A percentile compares a stretch with the other conserved stretches of the same genome.
Evolutionary conservation across 148 eudicot species (phyloP).

Genomic region (Vaccinium corymbosum): DNA sequence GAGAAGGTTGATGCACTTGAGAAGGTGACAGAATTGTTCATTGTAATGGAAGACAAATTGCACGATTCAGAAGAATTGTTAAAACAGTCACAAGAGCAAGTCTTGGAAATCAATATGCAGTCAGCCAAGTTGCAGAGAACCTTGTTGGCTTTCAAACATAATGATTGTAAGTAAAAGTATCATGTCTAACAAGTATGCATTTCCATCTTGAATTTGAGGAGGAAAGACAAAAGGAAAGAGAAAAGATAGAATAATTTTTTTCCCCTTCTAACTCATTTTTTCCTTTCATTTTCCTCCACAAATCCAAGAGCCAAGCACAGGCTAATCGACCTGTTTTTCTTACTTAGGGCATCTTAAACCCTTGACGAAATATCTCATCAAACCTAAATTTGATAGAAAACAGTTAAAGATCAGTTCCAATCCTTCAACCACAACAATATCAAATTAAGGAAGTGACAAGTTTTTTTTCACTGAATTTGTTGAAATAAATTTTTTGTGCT

Average conservation of each 20-base stretch:
- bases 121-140: conserved; percentile 48
- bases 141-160: conserved; percentile 31
- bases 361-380: neutral
- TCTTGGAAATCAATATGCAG: conserved; percentile 59
- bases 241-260: too few species aligned
- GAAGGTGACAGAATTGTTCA: conserved; percentile 35
- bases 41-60: conserved; percentile 39
- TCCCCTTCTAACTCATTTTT: neutral
- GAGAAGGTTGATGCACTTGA: conserved; percentile 36
- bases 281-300: neutral
- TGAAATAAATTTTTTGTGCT: neutral
- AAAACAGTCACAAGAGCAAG: conserved; percentile 52
- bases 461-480: neutral
- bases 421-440: neutral
- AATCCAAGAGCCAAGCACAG: neutral
- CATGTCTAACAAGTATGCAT: neutral
- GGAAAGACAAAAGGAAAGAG: neutral
- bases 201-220: neutral
- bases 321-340: neutral
- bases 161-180: conserved; percentile 40
- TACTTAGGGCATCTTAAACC: neutral
- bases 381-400: neutral
- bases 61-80: conserved; percentile 51
- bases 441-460: neutral
- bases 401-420: neutral